phyloP scores from a whole-genome alignment of 768 basidiomycete species.

The Agrocybe praecox region DNA sequence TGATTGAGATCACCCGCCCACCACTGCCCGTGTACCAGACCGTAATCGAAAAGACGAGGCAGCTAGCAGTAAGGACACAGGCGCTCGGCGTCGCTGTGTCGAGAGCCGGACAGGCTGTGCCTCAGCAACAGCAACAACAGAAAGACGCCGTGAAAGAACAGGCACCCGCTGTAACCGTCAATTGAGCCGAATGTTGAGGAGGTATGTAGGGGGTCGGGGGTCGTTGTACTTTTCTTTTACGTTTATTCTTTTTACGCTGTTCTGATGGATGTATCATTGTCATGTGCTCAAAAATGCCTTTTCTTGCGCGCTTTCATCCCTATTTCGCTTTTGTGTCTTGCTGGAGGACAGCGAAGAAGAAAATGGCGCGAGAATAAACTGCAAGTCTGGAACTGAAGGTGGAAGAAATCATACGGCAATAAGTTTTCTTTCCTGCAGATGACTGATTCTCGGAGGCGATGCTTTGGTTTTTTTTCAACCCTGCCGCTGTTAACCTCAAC shows the following conservation, averaged over 20 bases:
- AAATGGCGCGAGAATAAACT: no score
- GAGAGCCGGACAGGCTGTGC: conserved; percentile 24
- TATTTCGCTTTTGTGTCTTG: no score
- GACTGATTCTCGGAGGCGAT: no score
- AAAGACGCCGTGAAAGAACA: neutral
- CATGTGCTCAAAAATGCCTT: neutral
- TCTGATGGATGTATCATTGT: conserved; percentile 1
- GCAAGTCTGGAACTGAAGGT: no score
- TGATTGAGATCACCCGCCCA: conserved; percentile 93
- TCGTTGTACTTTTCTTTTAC: neutral
- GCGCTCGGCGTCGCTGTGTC: conserved; percentile 77
- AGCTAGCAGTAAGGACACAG: conserved; percentile 88
- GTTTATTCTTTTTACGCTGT: conserved; percentile 9
- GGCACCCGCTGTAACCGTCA: neutral
- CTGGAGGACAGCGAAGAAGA: no score
- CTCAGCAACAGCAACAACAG: neutral
- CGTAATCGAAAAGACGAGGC: conserved; percentile 94
- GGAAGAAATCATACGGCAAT: no score
- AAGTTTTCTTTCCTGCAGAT: no score
- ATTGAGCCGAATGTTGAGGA: neutral
- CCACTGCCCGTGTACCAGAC: conserved; percentile 90
- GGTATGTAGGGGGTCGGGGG: no score
- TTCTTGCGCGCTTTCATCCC: neutral
- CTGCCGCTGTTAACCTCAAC: no score
- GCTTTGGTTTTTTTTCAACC: no score